These are phyloP conservation scores for Jaltomata sinuosa DNA, from an alignment of 257 asterid species.

Conservation along the genomic window DNA sequence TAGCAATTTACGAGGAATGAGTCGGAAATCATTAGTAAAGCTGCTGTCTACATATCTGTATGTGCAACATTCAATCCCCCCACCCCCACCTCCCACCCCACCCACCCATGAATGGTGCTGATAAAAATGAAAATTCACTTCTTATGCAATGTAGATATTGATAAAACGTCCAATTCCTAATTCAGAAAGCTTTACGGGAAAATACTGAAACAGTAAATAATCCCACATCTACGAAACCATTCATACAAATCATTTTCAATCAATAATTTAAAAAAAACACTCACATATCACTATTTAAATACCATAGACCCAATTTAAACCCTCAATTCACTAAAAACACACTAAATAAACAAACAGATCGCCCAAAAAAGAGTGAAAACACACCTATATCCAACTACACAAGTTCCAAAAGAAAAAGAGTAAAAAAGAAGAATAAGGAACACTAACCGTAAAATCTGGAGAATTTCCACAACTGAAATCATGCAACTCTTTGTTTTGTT, in stretches of 20 bases:
- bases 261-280: neutral
- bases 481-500: neutral
- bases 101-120: neutral
- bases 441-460: conserved; percentile 4
- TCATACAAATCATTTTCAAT: neutral
- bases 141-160: neutral
- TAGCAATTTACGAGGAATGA: too few species aligned
- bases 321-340: neutral
- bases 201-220: neutral
- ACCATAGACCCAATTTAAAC: neutral
- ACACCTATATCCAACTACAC: neutral
- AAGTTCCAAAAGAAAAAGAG: neutral
- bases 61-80: neutral
- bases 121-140: neutral
- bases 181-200: neutral
- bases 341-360: neutral
- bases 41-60: too few species aligned
- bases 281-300: neutral
- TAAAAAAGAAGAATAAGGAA: neutral
- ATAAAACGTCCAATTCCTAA: neutral
- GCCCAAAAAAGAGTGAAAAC: neutral
- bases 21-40: too few species aligned
- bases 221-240: neutral
- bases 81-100: neutral
- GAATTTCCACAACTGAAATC: neutral